Conservation (phyloP, 2,329 filamentous ascomycete species). For the Ophiostoma perfectum region DNA sequence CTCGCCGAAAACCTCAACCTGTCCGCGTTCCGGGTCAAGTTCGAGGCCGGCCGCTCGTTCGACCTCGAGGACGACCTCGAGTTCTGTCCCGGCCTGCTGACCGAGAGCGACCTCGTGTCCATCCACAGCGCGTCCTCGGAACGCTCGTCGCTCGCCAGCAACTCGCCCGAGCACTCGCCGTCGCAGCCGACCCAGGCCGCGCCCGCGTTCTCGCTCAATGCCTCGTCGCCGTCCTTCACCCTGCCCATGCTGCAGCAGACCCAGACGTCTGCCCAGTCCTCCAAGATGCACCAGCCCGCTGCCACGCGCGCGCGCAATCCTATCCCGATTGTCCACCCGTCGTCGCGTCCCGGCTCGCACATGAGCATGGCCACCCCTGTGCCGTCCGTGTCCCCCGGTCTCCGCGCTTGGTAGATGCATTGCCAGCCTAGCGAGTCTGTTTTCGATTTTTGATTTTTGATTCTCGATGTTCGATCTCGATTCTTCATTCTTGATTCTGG, state of each 20-base stretch:
- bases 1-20: slow-evolving; percentile 71
- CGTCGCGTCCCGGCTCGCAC: slow-evolving; percentile 61
- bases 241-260: slow-evolving; percentile 59
- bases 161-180: slow-evolving; percentile 86
- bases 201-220: slow-evolving; percentile 69
- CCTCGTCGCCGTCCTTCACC: slow-evolving; percentile 60
- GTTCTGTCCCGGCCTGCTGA: slow-evolving; percentile 88
- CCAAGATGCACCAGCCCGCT: slow-evolving; percentile 61
- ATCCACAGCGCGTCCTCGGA: slow-evolving; percentile 87
- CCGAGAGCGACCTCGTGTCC: slow-evolving; percentile 77
- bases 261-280: slow-evolving; percentile 46
- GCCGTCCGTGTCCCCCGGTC: slow-evolving; percentile 58
- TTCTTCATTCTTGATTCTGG: too few species aligned
- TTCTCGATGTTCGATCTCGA: too few species aligned
- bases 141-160: slow-evolving; percentile 89
- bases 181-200: slow-evolving; percentile 76
- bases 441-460: too few species aligned
- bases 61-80: slow-evolving; percentile 94
- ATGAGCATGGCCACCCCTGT: slow-evolving; percentile 76
- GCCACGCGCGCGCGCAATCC: slow-evolving; percentile 87
- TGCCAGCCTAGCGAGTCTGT: not conserved
- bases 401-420: slow-evolving; percentile 34
- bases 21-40: slow-evolving; percentile 74
- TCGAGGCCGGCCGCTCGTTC: slow-evolving; percentile 88
- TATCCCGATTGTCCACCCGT: slow-evolving; percentile 90